Conservation (phyloP, 1,284 basidiomycete species). For the Cutaneotrichosporon cyanovorans region DNA sequence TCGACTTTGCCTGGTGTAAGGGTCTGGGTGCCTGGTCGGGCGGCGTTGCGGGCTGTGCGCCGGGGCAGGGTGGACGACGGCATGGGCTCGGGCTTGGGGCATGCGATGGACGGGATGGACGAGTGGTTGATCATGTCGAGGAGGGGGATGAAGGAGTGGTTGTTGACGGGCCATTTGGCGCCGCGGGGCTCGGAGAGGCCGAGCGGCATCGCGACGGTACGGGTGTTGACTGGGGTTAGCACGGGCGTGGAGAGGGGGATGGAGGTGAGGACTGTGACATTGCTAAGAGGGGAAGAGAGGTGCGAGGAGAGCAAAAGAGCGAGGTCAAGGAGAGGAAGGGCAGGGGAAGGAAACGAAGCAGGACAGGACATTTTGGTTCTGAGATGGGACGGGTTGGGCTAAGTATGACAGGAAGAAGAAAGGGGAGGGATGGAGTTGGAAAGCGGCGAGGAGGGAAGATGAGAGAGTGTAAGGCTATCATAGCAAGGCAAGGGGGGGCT, state of each 20-base stretch:
- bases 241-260: not conserved
- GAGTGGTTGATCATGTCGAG: slow-evolving; percentile 80
- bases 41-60: slow-evolving; percentile 3
- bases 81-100: slow-evolving; percentile 22
- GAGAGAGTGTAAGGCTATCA: too few relatives aligned
- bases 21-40: slow-evolving; percentile 45
- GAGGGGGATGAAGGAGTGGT: slow-evolving; percentile 73
- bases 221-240: slow-evolving; percentile 65
- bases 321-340: too few relatives aligned
- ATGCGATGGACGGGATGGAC: slow-evolving; percentile 22
- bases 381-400: too few relatives aligned
- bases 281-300: too few relatives aligned
- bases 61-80: slow-evolving; percentile 11
- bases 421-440: too few relatives aligned
- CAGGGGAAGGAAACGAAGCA: too few relatives aligned
- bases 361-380: too few relatives aligned
- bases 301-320: too few relatives aligned
- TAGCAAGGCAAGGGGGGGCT: too few relatives aligned
- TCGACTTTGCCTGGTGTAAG: slow-evolving; percentile 43
- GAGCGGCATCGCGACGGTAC: slow-evolving; percentile 71
- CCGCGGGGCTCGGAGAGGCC: slow-evolving; percentile 50
- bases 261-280: too few relatives aligned
- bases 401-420: too few relatives aligned
- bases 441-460: too few relatives aligned
- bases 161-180: slow-evolving; percentile 47